phyloP scores from a whole-genome alignment of 352 stramenopile species.

The Pseudoperonospora humuli region DNA sequence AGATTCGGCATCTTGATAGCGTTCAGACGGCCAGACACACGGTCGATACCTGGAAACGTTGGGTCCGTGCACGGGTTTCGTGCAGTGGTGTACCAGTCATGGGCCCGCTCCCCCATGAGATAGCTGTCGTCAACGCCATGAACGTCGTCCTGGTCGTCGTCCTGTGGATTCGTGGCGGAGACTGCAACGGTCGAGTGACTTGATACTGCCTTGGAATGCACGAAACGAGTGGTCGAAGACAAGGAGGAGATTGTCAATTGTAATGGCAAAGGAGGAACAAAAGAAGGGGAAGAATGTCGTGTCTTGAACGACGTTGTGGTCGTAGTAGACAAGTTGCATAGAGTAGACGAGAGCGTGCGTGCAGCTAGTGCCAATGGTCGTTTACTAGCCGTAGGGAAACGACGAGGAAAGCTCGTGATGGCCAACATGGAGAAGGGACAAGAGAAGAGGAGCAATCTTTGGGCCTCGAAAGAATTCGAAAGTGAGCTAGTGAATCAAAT shows the following conservation, averaged over 20 bases:
- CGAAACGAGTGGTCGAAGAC: background rate
- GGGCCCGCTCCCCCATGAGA: constrained; percentile 47
- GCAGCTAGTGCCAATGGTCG: constrained; percentile 31
- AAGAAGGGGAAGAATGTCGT: background rate
- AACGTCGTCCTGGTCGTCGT: constrained; percentile 30
- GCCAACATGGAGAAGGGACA: too few relatives aligned
- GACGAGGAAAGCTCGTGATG: constrained; percentile 76
- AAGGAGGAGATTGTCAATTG: background rate
- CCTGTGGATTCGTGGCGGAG: constrained; percentile 14
- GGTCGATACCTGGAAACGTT: constrained; percentile 48
- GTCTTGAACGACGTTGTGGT: constrained; percentile 26
- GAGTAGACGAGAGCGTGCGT: constrained; percentile 7
- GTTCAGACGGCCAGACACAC: constrained; percentile 31
- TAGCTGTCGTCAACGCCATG: constrained; percentile 51
- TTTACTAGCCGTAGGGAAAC: constrained; percentile 71
- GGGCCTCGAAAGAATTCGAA: too few relatives aligned
- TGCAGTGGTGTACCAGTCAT: constrained; percentile 70
- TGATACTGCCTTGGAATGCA: constrained; percentile 12
- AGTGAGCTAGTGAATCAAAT: too few relatives aligned
- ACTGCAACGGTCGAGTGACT: constrained; percentile 21
- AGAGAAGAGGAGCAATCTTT: too few relatives aligned
- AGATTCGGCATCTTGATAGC: constrained; percentile 84
- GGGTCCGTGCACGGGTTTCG: constrained; percentile 48
- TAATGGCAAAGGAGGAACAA: background rate
- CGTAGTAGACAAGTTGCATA: constrained; percentile 7